Evolutionary conservation across 2,329 filamentous ascomycete species (phyloP).

Genomic region (Penicillium sp.): DNA sequence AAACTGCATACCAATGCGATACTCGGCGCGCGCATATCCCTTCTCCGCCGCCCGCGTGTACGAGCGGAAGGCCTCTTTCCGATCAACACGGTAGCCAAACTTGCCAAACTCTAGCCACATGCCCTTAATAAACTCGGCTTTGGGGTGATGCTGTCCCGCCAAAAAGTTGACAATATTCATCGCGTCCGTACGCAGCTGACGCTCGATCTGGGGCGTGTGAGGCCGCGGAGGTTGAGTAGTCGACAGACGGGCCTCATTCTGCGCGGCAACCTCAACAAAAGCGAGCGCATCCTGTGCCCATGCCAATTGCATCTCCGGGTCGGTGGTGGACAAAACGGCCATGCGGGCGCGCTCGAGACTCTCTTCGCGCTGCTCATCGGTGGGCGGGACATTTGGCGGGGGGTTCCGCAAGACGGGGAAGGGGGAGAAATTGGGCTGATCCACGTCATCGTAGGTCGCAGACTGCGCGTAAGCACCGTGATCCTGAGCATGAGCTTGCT

Average conservation of each 20-base stretch:
- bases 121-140: slow-evolving; percentile 89
- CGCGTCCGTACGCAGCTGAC: slow-evolving; percentile 84
- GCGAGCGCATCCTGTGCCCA: slow-evolving; percentile 94
- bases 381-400: slow-evolving; percentile 87
- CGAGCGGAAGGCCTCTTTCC: slow-evolving; percentile 88
- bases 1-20: slow-evolving; percentile 97
- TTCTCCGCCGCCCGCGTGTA: slow-evolving; percentile 86
- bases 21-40: slow-evolving; percentile 87
- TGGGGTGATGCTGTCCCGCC: slow-evolving; percentile 88
- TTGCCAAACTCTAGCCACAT: slow-evolving; percentile 99
- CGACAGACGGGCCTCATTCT: slow-evolving; percentile 73
- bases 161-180: slow-evolving; percentile 91
- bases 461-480: slow-evolving; percentile 57
- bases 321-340: slow-evolving; percentile 87
- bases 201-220: slow-evolving; percentile 83
- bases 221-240: slow-evolving; percentile 67
- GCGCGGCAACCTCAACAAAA: slow-evolving; percentile 83
- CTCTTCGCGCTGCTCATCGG: slow-evolving; percentile 91
- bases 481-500: slow-evolving; percentile 38
- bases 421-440: slow-evolving; percentile 81
- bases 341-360: slow-evolving; percentile 84
- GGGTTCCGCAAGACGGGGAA: slow-evolving; percentile 82
- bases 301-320: slow-evolving; percentile 93
- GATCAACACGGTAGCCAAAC: slow-evolving; percentile 87
- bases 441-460: slow-evolving; percentile 56